These are phyloP conservation scores for Graphiopsis chlorocephala DNA, from an alignment of 2,329 filamentous ascomycete genomes.

Conservation along the genomic window DNA sequence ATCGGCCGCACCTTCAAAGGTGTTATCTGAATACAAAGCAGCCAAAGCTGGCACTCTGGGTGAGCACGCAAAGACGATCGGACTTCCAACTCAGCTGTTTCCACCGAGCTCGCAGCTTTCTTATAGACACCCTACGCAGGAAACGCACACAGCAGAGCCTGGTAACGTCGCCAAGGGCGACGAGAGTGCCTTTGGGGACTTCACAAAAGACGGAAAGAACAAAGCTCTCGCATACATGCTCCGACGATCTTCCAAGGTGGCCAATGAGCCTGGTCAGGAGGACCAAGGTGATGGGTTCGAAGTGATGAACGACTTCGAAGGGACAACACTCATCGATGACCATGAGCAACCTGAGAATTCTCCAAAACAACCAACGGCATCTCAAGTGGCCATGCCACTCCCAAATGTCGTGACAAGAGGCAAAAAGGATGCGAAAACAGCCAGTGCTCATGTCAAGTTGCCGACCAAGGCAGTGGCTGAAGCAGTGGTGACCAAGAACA, in stretches of 20 bases:
- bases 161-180: conserved; percentile 20
- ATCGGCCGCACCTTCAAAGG: not conserved
- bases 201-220: conserved; percentile 13
- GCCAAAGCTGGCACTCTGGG: not conserved
- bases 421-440: not conserved
- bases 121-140: not conserved
- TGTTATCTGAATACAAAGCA: not conserved
- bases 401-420: conserved; percentile 5
- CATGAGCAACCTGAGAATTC: not conserved
- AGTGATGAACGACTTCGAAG: conserved; percentile 18
- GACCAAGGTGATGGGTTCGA: conserved; percentile 11
- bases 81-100: not conserved
- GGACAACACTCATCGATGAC: conserved; percentile 11
- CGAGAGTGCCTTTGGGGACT: conserved; percentile 20
- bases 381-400: conserved; percentile 27
- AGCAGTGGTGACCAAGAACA: not conserved
- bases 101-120: not conserved
- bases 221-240: not conserved
- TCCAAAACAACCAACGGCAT: conserved; percentile 18
- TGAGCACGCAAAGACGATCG: not conserved
- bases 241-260: not conserved
- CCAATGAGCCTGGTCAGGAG: not conserved
- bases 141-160: not conserved
- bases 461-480: not conserved
- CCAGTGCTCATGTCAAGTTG: not conserved